Evolutionary conservation across 768 basidiomycete species (phyloP), one percentile per base, ranked within the genome.

Genomic region (Crucibulum laeve): DNA sequence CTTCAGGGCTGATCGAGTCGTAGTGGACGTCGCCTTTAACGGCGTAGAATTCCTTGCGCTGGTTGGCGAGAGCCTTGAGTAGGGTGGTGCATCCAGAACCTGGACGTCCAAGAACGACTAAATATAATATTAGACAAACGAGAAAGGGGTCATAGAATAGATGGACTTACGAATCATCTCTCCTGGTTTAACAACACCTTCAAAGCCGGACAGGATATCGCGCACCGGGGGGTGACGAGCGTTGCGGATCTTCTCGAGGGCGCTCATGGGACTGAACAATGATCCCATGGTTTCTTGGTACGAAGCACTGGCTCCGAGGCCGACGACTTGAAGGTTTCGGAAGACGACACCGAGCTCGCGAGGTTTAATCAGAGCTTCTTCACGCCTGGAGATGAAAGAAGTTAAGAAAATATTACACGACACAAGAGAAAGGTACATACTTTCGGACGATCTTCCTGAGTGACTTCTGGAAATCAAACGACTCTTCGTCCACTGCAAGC

Each of bases 11-110:
- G 45, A 94, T 71, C 1, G 87, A 82, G 54, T 89, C 88, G 59
- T 94, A 96, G 42, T 73, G 67, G 4, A 91, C 76, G 0, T 82
- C 71, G 30, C 91, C 91, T 23, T 79, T 61, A 14, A 94, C 78
- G 4, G 67, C 55, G 43, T 88, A 69, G 53, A 76, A 94, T 44
- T 86, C 85, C 5, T 70, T 65, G 2, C 82, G 75, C 46, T 83
- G 79, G 56, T 92, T 92, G 19, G 90, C 73, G 37, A 95, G 73
- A 0, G 77, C 76, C 60, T 92, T 91, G 38, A 96, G 76, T 38
- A 96, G 69, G 0, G 92, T 91, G 11, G 76, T 81, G 58, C 92
- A 94, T 1, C 92, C 91, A 0, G 88, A 81, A 11, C 86, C 87
- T 0, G 91, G 91, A 32, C 89, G 74, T 33, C 91, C 91, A 14